Evolutionary conservation across 352 stramenopile genomes (phyloP), one percentile per base, ranked within the genome.

Genomic region (Globisporangium nunn): DNA sequence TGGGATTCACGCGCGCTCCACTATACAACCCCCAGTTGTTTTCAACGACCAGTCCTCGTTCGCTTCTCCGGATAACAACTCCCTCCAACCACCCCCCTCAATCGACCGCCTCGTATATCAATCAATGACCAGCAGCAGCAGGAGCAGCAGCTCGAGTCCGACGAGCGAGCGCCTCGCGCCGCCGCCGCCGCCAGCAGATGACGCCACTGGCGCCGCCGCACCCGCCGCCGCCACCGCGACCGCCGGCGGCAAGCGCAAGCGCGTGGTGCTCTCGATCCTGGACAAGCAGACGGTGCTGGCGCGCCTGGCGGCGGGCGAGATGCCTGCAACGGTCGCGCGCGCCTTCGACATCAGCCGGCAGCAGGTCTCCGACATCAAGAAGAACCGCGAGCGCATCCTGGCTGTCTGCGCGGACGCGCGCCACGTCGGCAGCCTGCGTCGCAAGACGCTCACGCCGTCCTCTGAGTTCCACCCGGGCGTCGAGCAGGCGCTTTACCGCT

Each of bases 311-410:
- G 44, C 63, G 15, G 80, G 83, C 41, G 83, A 93, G 44, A 75
- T 80, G 58, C 83, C 83, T 8, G 67, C 85, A 8, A 58, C 64
- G 37, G 81, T 93, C 66, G 77, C 83, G 8, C 64, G 66, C 0
- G 54, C 70, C 28, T 88, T 88, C 56, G 78, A 72, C 39, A 93
- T 93, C 61, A 87, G 73, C 46, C 74, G 83, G 1, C 83, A 93
- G 62, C 83, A 93, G 62, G 75, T 93, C 10, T 91, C 81, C 15
- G 83, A 93, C 60, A 91, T 93, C 58, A 93, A 93, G 68, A 93
- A 91, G 63, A 93, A 93, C 70, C 70, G 70, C 43, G 77, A 87
- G 8, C 70, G 83, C 37, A 93, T 93, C 55, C 54, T 93, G 56
- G 70, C 75, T 48, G 90, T 87, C 46, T 93, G 83, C 45, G 63